These are phyloP conservation scores for Apiospora kogelbergensis DNA, from an alignment of 2,329 filamentous ascomycete genomes.

Conservation along the genomic window DNA sequence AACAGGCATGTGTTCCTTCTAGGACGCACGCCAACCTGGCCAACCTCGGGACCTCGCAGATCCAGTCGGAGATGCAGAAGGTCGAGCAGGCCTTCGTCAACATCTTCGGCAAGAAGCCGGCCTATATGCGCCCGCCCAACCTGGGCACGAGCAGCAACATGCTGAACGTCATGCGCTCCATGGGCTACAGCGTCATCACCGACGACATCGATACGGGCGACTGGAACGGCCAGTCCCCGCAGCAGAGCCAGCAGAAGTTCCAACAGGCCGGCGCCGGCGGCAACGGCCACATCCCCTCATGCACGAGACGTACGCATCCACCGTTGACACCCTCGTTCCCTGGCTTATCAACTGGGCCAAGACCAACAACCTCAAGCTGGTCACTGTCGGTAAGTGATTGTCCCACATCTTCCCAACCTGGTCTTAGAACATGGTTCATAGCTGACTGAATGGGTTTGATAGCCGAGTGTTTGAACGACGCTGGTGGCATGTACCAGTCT, in stretches of 20 bases:
- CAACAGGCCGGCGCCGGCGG: conserved; percentile 40
- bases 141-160: conserved; percentile 46
- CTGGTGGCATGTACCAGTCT: conserved; percentile 39
- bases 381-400: conserved; percentile 47
- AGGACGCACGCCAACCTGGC: conserved; percentile 49
- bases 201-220: conserved; percentile 62
- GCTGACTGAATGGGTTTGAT: not conserved
- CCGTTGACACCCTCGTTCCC: conserved; percentile 47
- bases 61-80: conserved; percentile 48
- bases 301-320: conserved; percentile 53
- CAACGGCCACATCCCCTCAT: conserved; percentile 56
- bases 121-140: conserved; percentile 51
- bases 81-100: conserved; percentile 52
- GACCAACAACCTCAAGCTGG: conserved; percentile 46
- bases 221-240: conserved; percentile 53
- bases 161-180: conserved; percentile 38
- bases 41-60: conserved; percentile 35
- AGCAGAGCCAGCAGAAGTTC: conserved; percentile 55
- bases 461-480: conserved; percentile 45
- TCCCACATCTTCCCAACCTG: too few relatives aligned
- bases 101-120: conserved; percentile 48
- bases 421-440: not conserved
- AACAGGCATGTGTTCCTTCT: not conserved
- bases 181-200: conserved; percentile 62
- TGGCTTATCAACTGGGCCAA: conserved; percentile 53